Base-by-base conservation (phyloP, 75 land plant genomes). In the Selaginella moellendorffii region DNA sequence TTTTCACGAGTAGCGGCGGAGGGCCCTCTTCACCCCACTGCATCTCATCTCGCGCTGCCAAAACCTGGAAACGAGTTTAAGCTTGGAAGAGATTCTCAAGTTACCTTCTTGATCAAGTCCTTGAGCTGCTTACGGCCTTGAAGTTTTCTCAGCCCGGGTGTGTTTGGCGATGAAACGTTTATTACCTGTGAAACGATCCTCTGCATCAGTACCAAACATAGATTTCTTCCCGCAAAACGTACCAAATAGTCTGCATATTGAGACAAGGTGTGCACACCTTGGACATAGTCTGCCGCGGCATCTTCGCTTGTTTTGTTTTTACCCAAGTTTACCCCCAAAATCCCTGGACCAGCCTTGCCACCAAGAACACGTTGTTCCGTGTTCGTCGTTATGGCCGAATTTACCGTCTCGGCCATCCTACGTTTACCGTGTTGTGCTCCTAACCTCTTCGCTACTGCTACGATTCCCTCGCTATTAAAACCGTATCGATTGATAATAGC, bases 211-310 rank as follows among this genome's bases (percentile, higher is more conserved):
- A n/a, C n/a, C n/a, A n/a, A n/a, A n/a, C n/a, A n/a, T n/a, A n/a
- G n/a, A n/a, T n/a, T n/a, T n/a, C n/a, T n/a, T n/a, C n/a, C n/a
- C n/a, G n/a, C n/a, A n/a, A n/a, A n/a, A 8, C 63, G 5, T 76
- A 93, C 98, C 98, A 93, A 76, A 77, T 93, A 93, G 62, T 93
- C 98, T 2, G 98, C 98, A 80, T 80, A 93, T 71, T 93, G 98
- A 9, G 98, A 93, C 71, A 93, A 73, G 26, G 98, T 82, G 75
- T 93, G 98, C 59, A 93, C 98, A 46, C 98, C 98, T 77, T 93
- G 96, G 24, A 93, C 96, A 82, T 93, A 93, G 66, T 93, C 98
- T 31, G 90, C 83, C 31, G 83, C 80, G 54, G 98, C 96, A 82
- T 93, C 98, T 76, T 88, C 87, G 78, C 80, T 89, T 53, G 79